phyloP scores from a whole-genome alignment of 1,284 basidiomycete genomes.

The Trichosporon sp. region DNA sequence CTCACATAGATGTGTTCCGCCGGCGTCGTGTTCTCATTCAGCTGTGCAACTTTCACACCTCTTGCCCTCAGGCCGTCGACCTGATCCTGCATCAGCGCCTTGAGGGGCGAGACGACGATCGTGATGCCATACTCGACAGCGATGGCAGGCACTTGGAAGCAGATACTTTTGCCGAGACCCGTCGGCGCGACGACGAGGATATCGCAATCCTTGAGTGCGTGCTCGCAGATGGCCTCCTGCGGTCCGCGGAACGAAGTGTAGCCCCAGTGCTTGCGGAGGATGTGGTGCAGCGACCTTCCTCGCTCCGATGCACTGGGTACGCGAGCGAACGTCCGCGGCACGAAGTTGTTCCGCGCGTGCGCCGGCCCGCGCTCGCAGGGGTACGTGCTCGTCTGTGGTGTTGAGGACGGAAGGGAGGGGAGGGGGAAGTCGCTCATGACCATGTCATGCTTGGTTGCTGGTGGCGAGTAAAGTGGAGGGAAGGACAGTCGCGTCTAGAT shows the following conservation, averaged over 20 bases:
- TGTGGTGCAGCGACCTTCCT: constrained; percentile 23
- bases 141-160: constrained; percentile 79
- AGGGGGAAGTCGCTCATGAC: background rate
- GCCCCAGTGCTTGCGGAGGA: constrained; percentile 54
- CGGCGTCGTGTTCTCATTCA: constrained; percentile 61
- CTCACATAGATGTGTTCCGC: constrained; percentile 56
- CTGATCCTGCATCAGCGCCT: constrained; percentile 80
- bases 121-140: constrained; percentile 66
- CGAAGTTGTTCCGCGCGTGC: constrained; percentile 33
- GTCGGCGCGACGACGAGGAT: constrained; percentile 82
- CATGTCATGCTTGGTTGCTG: background rate
- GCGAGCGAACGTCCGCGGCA: constrained; percentile 31
- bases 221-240: constrained; percentile 67
- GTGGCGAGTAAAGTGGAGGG: constrained; percentile 9
- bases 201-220: constrained; percentile 62
- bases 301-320: constrained; percentile 41
- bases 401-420: background rate
- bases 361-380: constrained; percentile 2
- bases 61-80: constrained; percentile 58
- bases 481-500: background rate
- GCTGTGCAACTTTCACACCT: constrained; percentile 57
- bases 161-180: constrained; percentile 76
- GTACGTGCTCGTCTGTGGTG: background rate
- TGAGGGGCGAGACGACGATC: constrained; percentile 69
- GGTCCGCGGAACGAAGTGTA: constrained; percentile 64